Conservation (phyloP, 192 early-diverging fungal species). For the Coemansia sp. region DNA sequence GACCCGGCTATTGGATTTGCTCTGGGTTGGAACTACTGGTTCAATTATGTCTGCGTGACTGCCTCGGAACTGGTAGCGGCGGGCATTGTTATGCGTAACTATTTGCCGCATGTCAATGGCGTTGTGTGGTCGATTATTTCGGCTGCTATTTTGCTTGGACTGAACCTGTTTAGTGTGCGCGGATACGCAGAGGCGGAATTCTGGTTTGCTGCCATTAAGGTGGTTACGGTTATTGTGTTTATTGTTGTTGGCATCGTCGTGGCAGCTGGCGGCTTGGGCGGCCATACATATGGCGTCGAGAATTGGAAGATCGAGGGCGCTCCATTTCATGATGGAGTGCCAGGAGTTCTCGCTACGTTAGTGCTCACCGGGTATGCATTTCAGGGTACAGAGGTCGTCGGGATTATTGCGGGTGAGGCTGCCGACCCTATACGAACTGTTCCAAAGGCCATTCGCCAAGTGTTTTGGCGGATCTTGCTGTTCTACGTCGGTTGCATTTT, state of each 20-base stretch:
- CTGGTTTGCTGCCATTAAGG: constrained; percentile 78
- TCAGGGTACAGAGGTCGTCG: constrained; percentile 87
- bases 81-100: constrained; percentile 78
- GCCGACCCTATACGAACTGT: constrained; percentile 76
- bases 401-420: constrained; percentile 86
- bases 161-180: constrained; percentile 71
- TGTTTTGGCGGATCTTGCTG: constrained; percentile 83
- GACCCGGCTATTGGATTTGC: constrained; percentile 77
- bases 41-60: constrained; percentile 67
- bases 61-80: constrained; percentile 81
- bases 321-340: constrained; percentile 61
- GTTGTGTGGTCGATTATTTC: constrained; percentile 53
- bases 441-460: constrained; percentile 66
- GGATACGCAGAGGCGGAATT: constrained; percentile 92
- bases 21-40: constrained; percentile 71
- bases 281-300: constrained; percentile 57
- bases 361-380: constrained; percentile 78
- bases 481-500: constrained; percentile 77
- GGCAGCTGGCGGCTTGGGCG: constrained; percentile 60
- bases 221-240: constrained; percentile 75
- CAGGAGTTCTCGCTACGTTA: constrained; percentile 65
- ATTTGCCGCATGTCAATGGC: constrained; percentile 48
- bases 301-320: constrained; percentile 69
- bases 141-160: constrained; percentile 60
- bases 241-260: constrained; percentile 77